Base-by-base conservation (phyloP, 345 rosid genomes). In the Eucalyptus curtisii region DNA sequence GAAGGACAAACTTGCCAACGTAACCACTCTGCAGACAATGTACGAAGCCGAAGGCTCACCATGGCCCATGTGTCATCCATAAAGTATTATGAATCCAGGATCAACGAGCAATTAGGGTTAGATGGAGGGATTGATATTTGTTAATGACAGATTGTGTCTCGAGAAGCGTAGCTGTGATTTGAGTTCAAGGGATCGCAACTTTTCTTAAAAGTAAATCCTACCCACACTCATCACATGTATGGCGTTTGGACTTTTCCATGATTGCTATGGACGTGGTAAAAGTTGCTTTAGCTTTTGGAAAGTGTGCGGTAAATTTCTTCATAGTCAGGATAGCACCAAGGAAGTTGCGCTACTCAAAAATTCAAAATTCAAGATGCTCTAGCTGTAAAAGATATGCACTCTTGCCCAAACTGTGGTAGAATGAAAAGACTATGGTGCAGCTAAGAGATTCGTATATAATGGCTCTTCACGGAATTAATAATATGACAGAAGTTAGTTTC, bases 241-340 rank as follows among this genome's bases (percentile, higher is more conserved):
- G 44, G 14, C 81, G 5, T 20, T 33, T 10, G 44, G 42, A 68
- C 42, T 16, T 17, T 5, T 68, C 24, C 79, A 66, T 66, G 33
- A n/a, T n/a, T n/a, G 79, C 16, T 4, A 7, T 0, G 1, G 8
- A 0, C 5, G 17, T 1, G 14, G 20, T 33, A 64, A 59, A 59
- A 59, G 8, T 59, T 13, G 66, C 14, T 57, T 59, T 12, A 30
- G 31, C 31, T 59, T 25, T 59, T 59, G 31, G 8, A 61, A 61
- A 61, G 33, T 61, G 71, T 61, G 17, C 14, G 2, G 31, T 30
- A 7, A 61, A 61, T 13, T 13, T 52, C 71, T 30, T 14, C 33
- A 61, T 30, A 13, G 33, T 61, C 33, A 0, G 0, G 17, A 30
- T 61, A 1, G 33, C 17, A 30, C 33, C 71, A 6, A 16, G 9